Evolutionary conservation across 805 yeast species (phyloP).

Genomic region (Candida sphagnicola): DNA sequence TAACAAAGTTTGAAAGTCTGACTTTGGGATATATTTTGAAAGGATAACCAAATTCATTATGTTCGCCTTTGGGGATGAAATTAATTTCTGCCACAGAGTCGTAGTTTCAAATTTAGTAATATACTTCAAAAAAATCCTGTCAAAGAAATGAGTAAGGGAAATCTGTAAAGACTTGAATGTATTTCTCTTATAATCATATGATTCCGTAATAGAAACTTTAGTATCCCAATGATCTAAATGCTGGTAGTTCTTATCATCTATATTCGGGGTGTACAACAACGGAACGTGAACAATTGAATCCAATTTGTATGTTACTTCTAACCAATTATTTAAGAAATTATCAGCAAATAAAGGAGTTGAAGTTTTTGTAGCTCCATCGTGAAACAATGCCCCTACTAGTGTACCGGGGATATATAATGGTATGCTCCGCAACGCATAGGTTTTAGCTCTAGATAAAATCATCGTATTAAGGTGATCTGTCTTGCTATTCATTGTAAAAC

Average conservation of each 20-base stretch:
- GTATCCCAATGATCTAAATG: slow-evolving; percentile 14
- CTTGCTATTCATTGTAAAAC: slow-evolving; percentile 6
- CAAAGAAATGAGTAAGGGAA: background rate
- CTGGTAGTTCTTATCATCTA: slow-evolving; percentile 16
- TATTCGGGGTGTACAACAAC: slow-evolving; percentile 23
- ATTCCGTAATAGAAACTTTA: slow-evolving; percentile 15
- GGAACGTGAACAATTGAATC: slow-evolving; percentile 24
- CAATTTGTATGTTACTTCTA: slow-evolving; percentile 17
- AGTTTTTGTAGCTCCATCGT: slow-evolving; percentile 4
- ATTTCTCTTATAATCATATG: slow-evolving; percentile 11
- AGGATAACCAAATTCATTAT: slow-evolving; percentile 10
- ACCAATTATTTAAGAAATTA: slow-evolving; percentile 22
- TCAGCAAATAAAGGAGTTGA: slow-evolving; percentile 24
- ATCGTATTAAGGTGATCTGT: slow-evolving; percentile 5
- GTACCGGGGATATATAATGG: slow-evolving; percentile 26
- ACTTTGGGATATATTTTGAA: slow-evolving; percentile 5
- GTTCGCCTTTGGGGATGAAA: background rate
- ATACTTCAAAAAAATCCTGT: background rate
- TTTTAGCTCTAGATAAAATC: slow-evolving; percentile 18
- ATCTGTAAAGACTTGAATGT: background rate
- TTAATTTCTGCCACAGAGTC: background rate
- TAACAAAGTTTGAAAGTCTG: slow-evolving; percentile 4
- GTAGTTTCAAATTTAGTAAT: background rate
- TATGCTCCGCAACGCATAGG: slow-evolving; percentile 15
- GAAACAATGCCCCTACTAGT: slow-evolving; percentile 20